Base-by-base conservation (phyloP, 2,329 filamentous ascomycete genomes). In the Myriosclerotinia curreyana region DNA sequence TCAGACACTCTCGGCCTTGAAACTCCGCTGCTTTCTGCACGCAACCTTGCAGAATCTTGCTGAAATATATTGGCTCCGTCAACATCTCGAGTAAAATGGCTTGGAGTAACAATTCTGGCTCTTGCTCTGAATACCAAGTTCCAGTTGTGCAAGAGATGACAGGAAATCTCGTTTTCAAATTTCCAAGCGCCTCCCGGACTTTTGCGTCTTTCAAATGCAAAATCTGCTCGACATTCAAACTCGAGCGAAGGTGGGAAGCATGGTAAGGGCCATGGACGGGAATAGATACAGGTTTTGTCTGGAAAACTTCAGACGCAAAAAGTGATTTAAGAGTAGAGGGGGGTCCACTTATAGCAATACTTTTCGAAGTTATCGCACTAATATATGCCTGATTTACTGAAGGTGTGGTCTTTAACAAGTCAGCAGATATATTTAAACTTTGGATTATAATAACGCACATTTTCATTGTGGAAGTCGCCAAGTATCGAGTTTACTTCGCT, bases 401-500 rank as follows among this genome's bases (percentile, higher is more conserved):
- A 85, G 75, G 71, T 85, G 82, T 3, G 36, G 36, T 25, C 53
- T 59, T 48, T n/a, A 34, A 53, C 34, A 25, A 42, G 53, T 64
- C 40, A 64, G 44, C 36, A 50, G 34, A 20, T 5, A 42, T n/a
- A 2, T 4, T 11, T 5, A 51, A 46, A 34, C 28, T 67, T 54
- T 36, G 4, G 22, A 28, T 12, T 2, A 17, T 48, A 25, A 31
- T 3, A 60, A 69, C 78, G 73, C 69, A 83, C 82, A 69, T 83
- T 80, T 53, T 80, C 75, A 65, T 78, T 73, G 74, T 89, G 82
- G 76, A 89, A 90, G n/a, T 80, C 77, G 51, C 75, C 76, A 12
- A 89, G 77, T 17, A 80, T 78, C 50, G 76, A 76, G 69, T 78
- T 80, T 5, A 82, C 82, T 25, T 81, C 77, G 44, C 79, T 74